Evolutionary conservation across 225 moss, liverwort and hornwort genomes (phyloP).

Genomic region (Straminergon stramineum): DNA sequence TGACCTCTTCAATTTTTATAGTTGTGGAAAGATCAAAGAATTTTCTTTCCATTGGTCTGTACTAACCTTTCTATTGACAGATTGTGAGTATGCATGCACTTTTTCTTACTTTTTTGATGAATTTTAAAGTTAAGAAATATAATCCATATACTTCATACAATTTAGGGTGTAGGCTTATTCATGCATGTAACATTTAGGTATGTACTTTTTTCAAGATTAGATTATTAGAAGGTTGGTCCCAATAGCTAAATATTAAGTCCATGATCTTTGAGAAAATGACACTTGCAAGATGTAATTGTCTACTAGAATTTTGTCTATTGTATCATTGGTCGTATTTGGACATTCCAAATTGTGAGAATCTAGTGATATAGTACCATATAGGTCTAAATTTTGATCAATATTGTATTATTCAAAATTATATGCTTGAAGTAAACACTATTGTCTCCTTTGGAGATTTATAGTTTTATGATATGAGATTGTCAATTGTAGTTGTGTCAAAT

Average conservation of each 20-base stretch:
- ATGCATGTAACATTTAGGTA: neutral
- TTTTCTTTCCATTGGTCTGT: neutral
- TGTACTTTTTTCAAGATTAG: neutral
- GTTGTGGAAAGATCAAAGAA: neutral
- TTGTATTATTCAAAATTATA: neutral
- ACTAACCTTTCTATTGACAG: no score
- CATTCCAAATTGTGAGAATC: no score
- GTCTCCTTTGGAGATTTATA: neutral
- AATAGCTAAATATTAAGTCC: neutral
- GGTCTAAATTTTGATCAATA: neutral
- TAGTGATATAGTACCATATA: accelerated
- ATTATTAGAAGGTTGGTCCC: neutral
- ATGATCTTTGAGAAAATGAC: neutral
- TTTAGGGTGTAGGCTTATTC: neutral
- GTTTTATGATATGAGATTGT: neutral
- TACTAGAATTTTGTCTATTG: neutral
- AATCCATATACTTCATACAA: neutral
- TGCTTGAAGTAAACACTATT: neutral
- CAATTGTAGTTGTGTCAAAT: neutral
- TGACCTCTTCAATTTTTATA: neutral
- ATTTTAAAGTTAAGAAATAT: neutral
- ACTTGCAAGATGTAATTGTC: neutral
- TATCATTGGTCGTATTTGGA: no score
- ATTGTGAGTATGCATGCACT: neutral
- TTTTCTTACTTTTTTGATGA: neutral